Evolutionary conservation across 2,329 filamentous ascomycete species (phyloP), one percentile per base, ranked within the genome.

Genomic region (Scopulariopsis brevicaulis): DNA sequence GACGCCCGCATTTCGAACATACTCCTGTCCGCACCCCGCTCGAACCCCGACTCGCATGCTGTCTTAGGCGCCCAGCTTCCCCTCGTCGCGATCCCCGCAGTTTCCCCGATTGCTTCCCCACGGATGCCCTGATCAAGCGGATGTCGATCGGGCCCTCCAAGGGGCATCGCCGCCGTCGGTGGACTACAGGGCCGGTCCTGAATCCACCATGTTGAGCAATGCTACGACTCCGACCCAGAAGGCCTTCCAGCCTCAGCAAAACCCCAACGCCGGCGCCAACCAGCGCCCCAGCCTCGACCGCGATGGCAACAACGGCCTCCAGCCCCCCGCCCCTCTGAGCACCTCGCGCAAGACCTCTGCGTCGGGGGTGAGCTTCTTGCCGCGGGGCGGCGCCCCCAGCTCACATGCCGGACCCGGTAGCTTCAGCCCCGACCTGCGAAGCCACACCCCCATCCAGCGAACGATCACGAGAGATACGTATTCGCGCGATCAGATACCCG

Each of bases 361-460:
- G 35, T 81, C 81, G 2, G 73, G 70, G 66, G 77, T 83, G 64
- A 85, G 83, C 58, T 87, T 84, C 69, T 83, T 60, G 25, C 81
- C 85, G 20, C 83, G 88, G 57, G 83, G 81, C 57, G 79, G 84
- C 62, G 90, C 46, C 20, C 79, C 91, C 66, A 86, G 85, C 61
- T 83, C 87, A 15, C 84, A 85, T 40, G 79, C 84, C 58, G 84
- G 82, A 28, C 86, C 86, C 1, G 92, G 92, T 51, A 96, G 90
- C 75, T 96, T 96, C 77, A 95, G 86, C 65, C 86, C 91, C 37
- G 92, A 96, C 60, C 73, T 96, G 65, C 89, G 88, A 66, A 90
- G 85, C 65, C 81, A 83, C 69, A 80, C 87, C 67, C 80, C 84
- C 64, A 76, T 80, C 25, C 84, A 86, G 52, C 81, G 88, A 58